phyloP scores from a whole-genome alignment of 2,329 filamentous ascomycete species.

The Fusarium miscanthi region DNA sequence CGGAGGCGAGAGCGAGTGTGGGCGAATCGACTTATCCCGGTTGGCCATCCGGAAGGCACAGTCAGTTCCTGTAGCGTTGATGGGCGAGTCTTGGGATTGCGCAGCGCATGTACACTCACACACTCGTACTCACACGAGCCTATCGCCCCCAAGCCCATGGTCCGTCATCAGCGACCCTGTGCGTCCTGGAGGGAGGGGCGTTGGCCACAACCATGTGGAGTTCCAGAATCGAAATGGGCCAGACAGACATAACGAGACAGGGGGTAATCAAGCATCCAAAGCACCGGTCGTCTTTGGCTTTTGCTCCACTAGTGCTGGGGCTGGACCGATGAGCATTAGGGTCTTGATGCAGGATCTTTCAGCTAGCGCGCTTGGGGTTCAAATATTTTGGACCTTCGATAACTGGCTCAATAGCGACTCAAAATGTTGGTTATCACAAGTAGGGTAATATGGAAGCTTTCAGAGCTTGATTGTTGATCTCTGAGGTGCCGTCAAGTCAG shows the following conservation, averaged over 20 bases:
- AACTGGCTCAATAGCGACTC: not conserved
- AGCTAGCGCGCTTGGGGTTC: conserved; percentile 34
- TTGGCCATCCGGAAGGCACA: conserved; percentile 38
- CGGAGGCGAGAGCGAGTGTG: conserved; percentile 45
- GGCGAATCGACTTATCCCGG: conserved; percentile 42
- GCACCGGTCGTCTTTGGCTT: conserved; percentile 17
- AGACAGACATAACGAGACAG: conserved; percentile 23
- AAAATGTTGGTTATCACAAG: not conserved
- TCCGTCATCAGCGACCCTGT: conserved; percentile 38
- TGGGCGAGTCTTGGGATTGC: conserved; percentile 37
- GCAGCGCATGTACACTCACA: conserved; percentile 8
- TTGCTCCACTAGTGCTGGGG: conserved; percentile 31
- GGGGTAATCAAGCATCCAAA: conserved; percentile 23
- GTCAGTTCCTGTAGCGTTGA: conserved; percentile 26
- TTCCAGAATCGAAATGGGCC: conserved; percentile 33
- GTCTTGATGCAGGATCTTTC: conserved; percentile 24
- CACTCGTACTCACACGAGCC: conserved; percentile 18
- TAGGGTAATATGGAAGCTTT: not conserved
- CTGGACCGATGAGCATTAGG: conserved; percentile 31
- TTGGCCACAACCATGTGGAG: conserved; percentile 38
- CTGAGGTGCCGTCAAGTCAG: not conserved
- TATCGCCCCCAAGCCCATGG: conserved; percentile 35
- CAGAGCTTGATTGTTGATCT: not conserved
- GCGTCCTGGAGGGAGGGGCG: conserved; percentile 35
- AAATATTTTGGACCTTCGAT: conserved; percentile 2